Base-by-base conservation (phyloP, 441 rosid genomes). In the Adansonia madagascariensis region DNA sequence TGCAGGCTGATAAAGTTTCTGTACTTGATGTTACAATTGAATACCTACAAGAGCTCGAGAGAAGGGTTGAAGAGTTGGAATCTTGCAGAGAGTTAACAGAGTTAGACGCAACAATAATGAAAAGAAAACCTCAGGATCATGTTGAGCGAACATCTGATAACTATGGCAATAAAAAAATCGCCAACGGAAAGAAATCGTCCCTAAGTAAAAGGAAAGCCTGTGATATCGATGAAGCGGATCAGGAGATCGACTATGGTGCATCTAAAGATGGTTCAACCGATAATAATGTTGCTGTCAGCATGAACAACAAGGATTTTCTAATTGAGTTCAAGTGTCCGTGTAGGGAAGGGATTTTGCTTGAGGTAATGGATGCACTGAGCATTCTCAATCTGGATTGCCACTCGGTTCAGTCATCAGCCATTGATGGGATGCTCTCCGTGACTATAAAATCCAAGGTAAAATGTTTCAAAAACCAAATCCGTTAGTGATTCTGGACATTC, bases 261-360 rank as follows among this genome's bases (percentile, higher is more conserved):
- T 57, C 79, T 10, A 80, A 66, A 77, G 88, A 84, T 64, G 83
- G 83, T 76, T 73, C 86, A 57, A 63, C 85, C 2, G 87, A 88
- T 67, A 82, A 82, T 60, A 56, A n/a, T n/a, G n/a, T 90, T 75
- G 80, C 77, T 7, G 89, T 96, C 43, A 80, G 78, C 76, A 78
- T 81, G 52, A 85, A 78, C 12, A 94, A 85, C 24, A 83, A 82
- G 63, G 90, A 90, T 71, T 91, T 90, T 74, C 50, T 82, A 68
- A 89, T 96, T 4, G 92, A 94, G 81, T 84, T 96, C 57, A 84
- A 84, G 77, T 91, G 98, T 81, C 81, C 84, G 18, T 96, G 91
- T 94, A 88, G 88, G 82, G 98, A 96, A 68, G 96, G 98, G 44
- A 72, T 92, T 61, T 80, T 96, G 83, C 89, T 94, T 0, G 96